Evolutionary conservation across 805 yeast genomes (phyloP), one percentile per base, ranked within the genome.

Genomic region (Candida rishiriensis): DNA sequence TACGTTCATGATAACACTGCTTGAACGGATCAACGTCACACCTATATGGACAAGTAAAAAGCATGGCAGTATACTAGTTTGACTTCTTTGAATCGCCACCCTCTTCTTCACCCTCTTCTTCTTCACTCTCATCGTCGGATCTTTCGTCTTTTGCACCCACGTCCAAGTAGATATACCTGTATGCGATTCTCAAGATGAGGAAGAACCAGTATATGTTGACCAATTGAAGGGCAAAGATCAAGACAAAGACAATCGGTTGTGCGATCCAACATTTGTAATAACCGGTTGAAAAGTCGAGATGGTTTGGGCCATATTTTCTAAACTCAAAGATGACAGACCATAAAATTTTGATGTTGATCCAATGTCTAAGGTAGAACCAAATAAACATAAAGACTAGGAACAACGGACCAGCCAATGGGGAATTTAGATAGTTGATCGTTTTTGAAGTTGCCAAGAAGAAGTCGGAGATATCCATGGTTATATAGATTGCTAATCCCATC

Each of bases 181-280:
- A 80, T 31, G 83, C 72, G 55, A 93, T 85, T 63, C 97, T 79
- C 41, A 86, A 52, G 50, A 93, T 87, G 56, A 91, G 73, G 55
- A 77, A 79, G 46, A 90, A 73, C 99, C 99, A 93, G 69, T 86
- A 93, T 16, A 78, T 55, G 60, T 93, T 93, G 45, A 93, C 88
- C 44, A 88, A 56, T 64, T 93, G 98, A 51, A 93, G 73, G 1
- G 93, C 90, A 42, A 76, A 71, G 48, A 93, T 76, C 58, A 93
- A 75, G 17, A 68, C 64, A 58, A 93, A 90, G 3, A 91, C 90
- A 62, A 93, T 89, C 43, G 88, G 86, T 68, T 88, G 95, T 18
- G 98, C 84, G 53, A 93, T 87, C 85, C 88, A 88, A 68, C 98
- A 93, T 68, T 93, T 93, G 71, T 91, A 93, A 65, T 93, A 97